Base-by-base conservation (phyloP, 495 filamentous ascomycete species). In the Lasiosphaeria hispida region DNA sequence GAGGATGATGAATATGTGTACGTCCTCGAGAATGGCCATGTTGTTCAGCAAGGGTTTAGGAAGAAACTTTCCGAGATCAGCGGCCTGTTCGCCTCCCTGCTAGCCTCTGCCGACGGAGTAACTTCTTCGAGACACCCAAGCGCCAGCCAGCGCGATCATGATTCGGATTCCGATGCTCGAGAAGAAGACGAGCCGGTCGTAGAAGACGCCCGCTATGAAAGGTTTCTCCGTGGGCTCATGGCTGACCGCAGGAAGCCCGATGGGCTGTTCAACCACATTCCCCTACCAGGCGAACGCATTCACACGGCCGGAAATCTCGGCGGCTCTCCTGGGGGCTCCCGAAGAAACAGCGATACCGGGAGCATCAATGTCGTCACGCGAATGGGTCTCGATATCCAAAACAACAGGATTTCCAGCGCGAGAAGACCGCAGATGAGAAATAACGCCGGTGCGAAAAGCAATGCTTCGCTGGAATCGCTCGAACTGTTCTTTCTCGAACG, bases 1-100 rank as follows among this genome's bases (percentile, higher is more conserved):
- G 72, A 72, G 19, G 78, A 83, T 0, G 62, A 84, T 14, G 92
- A 97, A 53, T 93, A 85, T 64, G 81, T 92, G 2, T 97, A 94
- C 58, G 80, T 96, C 1, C 70, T 98, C 47, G 87, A 95, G 42
- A 67, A 85, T 10, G 90, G 90, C 0, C 63, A 61, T 2, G 76
- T 96, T 4, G 81, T 87, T 2, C 83, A 95, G 62, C 74, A 87
- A 58, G 94, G 93, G 0, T 62, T 72, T 34, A 63, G 69, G n/a
- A 66, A 63, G 36, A 67, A 75, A 5, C 53, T 85, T 1, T 49
- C 47, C 8, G 19, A 53, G 34, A 64, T 69, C 15, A 49, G 48
- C 14, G 69, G 75, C 7, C 56, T 75, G 1, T 74, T 76, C 57
- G 61, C 72, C 1, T 57, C 61, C 0, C 41, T 72, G 1, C 19